Evolutionary conservation across 495 filamentous ascomycete species (phyloP), one percentile per base, ranked within the genome.

Genomic region (Xylaria grammica): DNA sequence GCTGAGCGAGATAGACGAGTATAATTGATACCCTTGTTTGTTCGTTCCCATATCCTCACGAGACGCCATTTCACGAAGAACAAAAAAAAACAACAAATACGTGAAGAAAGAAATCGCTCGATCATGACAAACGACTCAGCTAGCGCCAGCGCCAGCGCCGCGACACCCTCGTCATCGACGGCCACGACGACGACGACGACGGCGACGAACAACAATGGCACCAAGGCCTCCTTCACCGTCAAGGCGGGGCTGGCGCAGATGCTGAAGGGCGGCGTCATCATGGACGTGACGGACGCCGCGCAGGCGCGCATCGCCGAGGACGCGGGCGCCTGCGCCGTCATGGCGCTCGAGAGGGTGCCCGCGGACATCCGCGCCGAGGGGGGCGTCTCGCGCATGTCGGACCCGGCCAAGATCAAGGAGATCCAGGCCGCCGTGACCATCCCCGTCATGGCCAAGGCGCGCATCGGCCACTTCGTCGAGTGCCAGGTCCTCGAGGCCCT

Each of bases 231-330:
- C 78, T 91, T 92, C 77, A 84, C 86, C 60, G 86, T 96, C 85
- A 99, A 99, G 86, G 90, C 91, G 48, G 95, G 95, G 32, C 82
- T 99, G 60, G 95, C 95, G 22, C 89, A 94, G 74, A 99, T 99
- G 95, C 79, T 99, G 74, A 96, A 98, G 82, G 95, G 95, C 75
- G 95, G 95, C 66, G 95, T 99, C 40, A 99, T 99, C 76, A 99
- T 99, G 95, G 95, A 99, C 76, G 95, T 98, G 59, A 93, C 97
- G 42, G 93, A 94, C 74, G 91, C 93, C 19, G 89, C 91, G 67
- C 93, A 99, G 86, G 94, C 95, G 50, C 91, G 90, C 80, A 97
- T 99, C 71, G 96, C 95, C 73, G 96, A 99, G 78, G 94, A 97
- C 75, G 94, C 95, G 65, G 95, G 95, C 70, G 95, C 95, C 63